Conservation (phyloP, 257 asterid genomes). For the Prunella vulgaris region DNA sequence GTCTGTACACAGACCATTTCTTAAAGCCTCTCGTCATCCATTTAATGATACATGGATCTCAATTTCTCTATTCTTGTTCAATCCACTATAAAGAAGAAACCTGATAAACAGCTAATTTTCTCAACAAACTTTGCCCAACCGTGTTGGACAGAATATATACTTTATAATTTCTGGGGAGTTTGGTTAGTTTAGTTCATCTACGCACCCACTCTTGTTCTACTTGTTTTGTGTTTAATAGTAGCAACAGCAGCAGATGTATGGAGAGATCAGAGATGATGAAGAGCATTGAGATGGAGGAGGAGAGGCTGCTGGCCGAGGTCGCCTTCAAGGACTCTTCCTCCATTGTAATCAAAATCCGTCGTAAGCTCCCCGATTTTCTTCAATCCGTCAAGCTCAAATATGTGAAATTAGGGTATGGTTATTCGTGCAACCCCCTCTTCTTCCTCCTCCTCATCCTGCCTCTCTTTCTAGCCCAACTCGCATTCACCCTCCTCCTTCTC, state of each 20-base stretch:
- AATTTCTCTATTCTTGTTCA: background rate
- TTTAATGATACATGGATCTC: background rate
- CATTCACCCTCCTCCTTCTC: constrained; percentile 16
- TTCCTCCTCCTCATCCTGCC: constrained; percentile 19
- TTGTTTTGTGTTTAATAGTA: background rate
- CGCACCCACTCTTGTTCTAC: background rate
- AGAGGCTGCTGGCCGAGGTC: constrained; percentile 45
- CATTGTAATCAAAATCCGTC: constrained; percentile 38
- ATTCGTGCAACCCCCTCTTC: constrained; percentile 55
- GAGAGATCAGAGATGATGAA: background rate
- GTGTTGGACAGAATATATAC: background rate
- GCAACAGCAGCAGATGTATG: too few relatives aligned
- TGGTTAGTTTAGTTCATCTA: constrained; percentile 5
- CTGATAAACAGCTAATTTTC: background rate
- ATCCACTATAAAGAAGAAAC: background rate
- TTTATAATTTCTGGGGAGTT: background rate
- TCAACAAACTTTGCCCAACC: background rate
- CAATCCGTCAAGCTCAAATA: constrained; percentile 56
- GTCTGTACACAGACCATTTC: constrained; percentile 3
- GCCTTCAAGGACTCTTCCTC: constrained; percentile 47
- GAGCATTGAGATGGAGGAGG: constrained; percentile 39
- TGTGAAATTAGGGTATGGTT: constrained; percentile 69
- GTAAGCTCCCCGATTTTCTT: constrained; percentile 44
- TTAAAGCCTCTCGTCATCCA: background rate
- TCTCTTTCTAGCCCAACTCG: constrained; percentile 28